Evolutionary conservation across 2,329 filamentous ascomycete species (phyloP).

Genomic region (Colletotrichum plurivorum): DNA sequence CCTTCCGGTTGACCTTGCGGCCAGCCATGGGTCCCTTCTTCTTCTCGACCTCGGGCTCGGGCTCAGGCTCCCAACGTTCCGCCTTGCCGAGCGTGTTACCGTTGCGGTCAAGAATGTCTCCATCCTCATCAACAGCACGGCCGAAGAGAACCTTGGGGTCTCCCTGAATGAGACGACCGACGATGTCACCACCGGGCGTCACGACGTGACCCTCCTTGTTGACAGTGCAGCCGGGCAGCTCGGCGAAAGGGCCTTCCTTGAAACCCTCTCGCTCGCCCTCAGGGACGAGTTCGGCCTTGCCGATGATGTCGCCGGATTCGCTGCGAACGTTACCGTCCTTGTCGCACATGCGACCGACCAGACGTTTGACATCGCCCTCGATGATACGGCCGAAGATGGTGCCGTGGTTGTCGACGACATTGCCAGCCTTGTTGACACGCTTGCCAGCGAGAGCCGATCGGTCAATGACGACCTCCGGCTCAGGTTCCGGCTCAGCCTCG

Average conservation of each 20-base stretch:
- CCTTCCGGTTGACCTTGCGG: conserved; percentile 70
- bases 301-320: conserved; percentile 79
- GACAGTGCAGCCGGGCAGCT: conserved; percentile 75
- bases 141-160: conserved; percentile 81
- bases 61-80: conserved; percentile 66
- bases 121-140: conserved; percentile 83
- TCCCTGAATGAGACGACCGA: conserved; percentile 79
- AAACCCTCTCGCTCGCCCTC: conserved; percentile 74
- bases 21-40: conserved; percentile 67
- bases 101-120: conserved; percentile 85
- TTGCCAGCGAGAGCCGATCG: conserved; percentile 77
- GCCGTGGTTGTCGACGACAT: conserved; percentile 68
- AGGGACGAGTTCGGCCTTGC: conserved; percentile 76
- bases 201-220: conserved; percentile 79
- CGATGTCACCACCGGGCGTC: conserved; percentile 76
- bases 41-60: conserved; percentile 65
- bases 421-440: conserved; percentile 79
- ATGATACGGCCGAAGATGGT: conserved; percentile 75
- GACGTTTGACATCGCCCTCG: conserved; percentile 74
- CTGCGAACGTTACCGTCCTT: conserved; percentile 80
- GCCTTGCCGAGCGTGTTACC: conserved; percentile 71
- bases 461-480: conserved; percentile 67
- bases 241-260: conserved; percentile 79
- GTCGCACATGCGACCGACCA: conserved; percentile 79
- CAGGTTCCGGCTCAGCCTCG: conserved; percentile 58